Evolutionary conservation across 176 grass and related monocot genomes (phyloP).

Genomic region (Ensete ventricosum): DNA sequence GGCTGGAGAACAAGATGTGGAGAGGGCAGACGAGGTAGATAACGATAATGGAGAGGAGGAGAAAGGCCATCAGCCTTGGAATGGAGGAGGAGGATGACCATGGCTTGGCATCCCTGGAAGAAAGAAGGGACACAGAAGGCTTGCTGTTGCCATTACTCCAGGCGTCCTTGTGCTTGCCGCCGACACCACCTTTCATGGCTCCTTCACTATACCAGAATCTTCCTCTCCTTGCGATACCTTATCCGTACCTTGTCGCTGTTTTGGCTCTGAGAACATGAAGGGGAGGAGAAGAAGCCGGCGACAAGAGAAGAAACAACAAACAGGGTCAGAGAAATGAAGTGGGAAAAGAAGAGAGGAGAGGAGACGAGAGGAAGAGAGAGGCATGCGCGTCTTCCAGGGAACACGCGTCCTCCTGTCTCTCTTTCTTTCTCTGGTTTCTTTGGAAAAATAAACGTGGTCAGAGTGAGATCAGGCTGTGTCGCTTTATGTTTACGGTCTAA

Average conservation of each 20-base stretch:
- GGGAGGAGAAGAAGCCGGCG: neutral
- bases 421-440: neutral
- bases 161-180: neutral
- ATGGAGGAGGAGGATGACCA: neutral
- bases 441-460: neutral
- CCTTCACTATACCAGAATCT: neutral
- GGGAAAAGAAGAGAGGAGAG: neutral
- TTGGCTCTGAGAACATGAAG: neutral
- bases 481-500: too few relatives aligned
- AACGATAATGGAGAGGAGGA: neutral
- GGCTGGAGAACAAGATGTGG: neutral
- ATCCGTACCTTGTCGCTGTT: too few relatives aligned
- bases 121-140: neutral
- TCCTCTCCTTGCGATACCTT: too few relatives aligned
- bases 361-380: neutral
- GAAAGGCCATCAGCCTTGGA: neutral
- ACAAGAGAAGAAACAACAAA: neutral
- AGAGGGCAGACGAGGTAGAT: neutral
- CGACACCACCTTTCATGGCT: neutral
- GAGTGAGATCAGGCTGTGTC: too few relatives aligned
- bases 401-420: neutral
- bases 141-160: neutral
- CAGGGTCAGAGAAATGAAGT: neutral
- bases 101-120: neutral
- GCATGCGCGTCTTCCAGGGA: slow-evolving; percentile 1